A percentile compares a stretch with the other conserved stretches of the same genome.
These are phyloP conservation scores for Pistacia vera DNA, from an alignment of 345 rosid species.

Conservation along the genomic window DNA sequence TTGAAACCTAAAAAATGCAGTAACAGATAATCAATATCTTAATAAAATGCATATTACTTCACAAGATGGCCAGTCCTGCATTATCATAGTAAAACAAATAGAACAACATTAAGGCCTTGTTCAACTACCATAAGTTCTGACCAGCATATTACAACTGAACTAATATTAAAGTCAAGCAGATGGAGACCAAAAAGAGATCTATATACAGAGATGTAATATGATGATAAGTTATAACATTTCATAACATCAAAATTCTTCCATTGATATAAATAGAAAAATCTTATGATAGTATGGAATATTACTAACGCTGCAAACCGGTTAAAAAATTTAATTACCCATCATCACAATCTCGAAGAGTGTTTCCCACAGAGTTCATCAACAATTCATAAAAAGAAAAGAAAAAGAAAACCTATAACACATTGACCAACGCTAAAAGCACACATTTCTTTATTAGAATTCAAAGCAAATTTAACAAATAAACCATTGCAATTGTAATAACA, in stretches of 20 bases:
- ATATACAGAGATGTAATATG: background rate
- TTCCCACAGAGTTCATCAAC: background rate
- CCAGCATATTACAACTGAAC: background rate
- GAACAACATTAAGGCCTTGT: background rate
- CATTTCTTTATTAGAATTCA: conserved; percentile 3
- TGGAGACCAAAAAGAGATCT: background rate
- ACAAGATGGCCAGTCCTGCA: too few relatives aligned
- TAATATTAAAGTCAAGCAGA: background rate
- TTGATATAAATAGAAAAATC: background rate
- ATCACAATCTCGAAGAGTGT: background rate
- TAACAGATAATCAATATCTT: too few relatives aligned
- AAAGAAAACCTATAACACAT: background rate
- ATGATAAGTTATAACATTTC: background rate
- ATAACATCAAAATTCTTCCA: background rate
- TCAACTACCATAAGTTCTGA: background rate
- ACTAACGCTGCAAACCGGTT: background rate
- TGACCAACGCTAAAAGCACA: conserved; percentile 2
- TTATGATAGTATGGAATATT: background rate
- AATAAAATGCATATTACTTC: too few relatives aligned
- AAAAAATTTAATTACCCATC: background rate
- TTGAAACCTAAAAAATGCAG: too few relatives aligned
- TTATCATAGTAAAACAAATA: background rate
- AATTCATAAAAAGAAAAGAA: background rate
- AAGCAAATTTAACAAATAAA: background rate
- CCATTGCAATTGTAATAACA: background rate